phyloP scores from a whole-genome alignment of 2,329 filamentous ascomycete species.

The Alternaria panax region DNA sequence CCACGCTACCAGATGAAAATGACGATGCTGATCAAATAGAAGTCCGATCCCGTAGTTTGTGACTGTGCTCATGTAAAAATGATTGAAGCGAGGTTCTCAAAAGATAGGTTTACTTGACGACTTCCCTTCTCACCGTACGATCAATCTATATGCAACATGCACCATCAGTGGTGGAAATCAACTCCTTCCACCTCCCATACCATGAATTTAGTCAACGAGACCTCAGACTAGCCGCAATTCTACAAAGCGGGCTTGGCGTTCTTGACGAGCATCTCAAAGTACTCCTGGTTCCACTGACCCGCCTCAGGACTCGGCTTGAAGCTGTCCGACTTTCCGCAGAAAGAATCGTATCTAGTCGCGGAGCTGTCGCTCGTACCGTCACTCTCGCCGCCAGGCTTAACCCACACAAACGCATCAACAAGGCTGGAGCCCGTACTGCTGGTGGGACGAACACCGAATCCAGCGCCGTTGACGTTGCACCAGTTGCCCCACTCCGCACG shows the following conservation, averaged over 20 bases:
- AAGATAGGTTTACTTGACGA: conserved; percentile 1
- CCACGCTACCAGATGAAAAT: not conserved
- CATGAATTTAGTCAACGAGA: not conserved
- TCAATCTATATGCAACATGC: conserved; percentile 21
- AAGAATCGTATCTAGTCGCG: conserved; percentile 62
- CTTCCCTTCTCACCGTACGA: not conserved
- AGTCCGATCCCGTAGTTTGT: not conserved
- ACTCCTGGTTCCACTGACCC: conserved; percentile 69
- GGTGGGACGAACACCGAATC: conserved; percentile 68
- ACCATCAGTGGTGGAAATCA: not conserved
- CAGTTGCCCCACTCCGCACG: conserved; percentile 69
- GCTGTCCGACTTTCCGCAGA: conserved; percentile 64
- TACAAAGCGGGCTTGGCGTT: conserved; percentile 51
- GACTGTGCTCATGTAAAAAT: not conserved
- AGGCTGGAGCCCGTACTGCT: conserved; percentile 65
- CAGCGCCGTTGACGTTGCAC: conserved; percentile 72
- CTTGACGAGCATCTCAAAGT: conserved; percentile 49
- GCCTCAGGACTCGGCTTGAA: conserved; percentile 73
- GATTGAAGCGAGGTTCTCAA: conserved; percentile 1
- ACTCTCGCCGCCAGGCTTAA: conserved; percentile 70
- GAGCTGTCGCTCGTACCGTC: conserved; percentile 55
- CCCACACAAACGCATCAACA: conserved; percentile 73
- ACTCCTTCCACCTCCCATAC: not conserved
- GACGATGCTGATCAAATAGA: not conserved
- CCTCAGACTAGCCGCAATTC: not conserved